These are phyloP conservation scores for Persicaria tinctoria DNA, from an alignment of 148 eudicot genomes.

Conservation along the genomic window DNA sequence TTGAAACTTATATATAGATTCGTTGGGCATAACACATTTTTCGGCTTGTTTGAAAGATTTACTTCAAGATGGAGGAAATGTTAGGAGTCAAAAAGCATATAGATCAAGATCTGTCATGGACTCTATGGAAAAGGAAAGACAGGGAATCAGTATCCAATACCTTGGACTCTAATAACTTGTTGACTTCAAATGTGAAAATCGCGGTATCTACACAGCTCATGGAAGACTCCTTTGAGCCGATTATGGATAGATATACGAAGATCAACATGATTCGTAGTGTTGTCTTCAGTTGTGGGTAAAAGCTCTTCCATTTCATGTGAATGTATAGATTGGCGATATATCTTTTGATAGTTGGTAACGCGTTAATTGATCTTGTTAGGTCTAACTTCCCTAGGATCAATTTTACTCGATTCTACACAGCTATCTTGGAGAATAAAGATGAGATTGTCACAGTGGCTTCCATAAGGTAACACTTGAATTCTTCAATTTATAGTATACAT, in stretches of 20 bases:
- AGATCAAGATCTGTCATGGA: conserved; percentile 29
- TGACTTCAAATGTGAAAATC: conserved; percentile 35
- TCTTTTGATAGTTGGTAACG: too few relatives aligned
- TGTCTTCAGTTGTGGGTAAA: conserved; percentile 43
- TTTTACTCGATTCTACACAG: conserved; percentile 48
- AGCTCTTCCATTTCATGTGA: neutral
- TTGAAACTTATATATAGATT: neutral
- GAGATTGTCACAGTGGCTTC: conserved; percentile 42
- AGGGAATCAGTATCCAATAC: neutral
- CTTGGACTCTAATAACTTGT: conserved; percentile 14
- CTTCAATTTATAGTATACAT: neutral
- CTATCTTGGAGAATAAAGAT: conserved; percentile 31
- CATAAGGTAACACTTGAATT: conserved; percentile 34
- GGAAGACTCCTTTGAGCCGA: conserved; percentile 35
- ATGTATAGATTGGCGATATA: too few relatives aligned
- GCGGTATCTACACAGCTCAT: conserved; percentile 33
- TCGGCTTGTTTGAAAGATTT: conserved; percentile 24
- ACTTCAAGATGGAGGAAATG: conserved; percentile 19
- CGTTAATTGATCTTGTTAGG: conserved; percentile 17
- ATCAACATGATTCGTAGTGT: conserved; percentile 32
- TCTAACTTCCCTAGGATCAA: conserved; percentile 40
- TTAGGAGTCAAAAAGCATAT: conserved; percentile 23
- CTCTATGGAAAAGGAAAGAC: conserved; percentile 33
- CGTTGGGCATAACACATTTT: neutral
- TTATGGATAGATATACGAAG: conserved; percentile 33